Evolutionary conservation across 2,329 filamentous ascomycete species (phyloP).

Genomic region (Aspergillus thermomutatus): DNA sequence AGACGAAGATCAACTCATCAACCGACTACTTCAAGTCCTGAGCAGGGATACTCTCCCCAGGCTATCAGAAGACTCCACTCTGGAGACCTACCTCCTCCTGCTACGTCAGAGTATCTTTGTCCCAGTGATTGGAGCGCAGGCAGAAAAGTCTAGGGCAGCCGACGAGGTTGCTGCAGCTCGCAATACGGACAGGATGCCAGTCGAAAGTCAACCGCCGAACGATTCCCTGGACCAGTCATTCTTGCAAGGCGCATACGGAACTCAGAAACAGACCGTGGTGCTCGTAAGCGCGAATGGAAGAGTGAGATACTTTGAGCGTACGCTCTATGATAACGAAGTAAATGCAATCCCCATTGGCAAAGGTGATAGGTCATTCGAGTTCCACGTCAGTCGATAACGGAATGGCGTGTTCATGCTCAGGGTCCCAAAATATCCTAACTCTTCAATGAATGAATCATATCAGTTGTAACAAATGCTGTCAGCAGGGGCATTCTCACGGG

Average conservation of each 20-base stretch:
- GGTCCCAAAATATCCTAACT: neutral
- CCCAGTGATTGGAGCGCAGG: constrained; percentile 51
- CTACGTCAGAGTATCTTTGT: constrained; percentile 61
- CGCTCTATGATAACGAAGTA: constrained; percentile 55
- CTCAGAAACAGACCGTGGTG: constrained; percentile 62
- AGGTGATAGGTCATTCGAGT: constrained; percentile 45
- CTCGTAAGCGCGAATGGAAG: constrained; percentile 54
- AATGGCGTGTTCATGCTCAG: neutral
- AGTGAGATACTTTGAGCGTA: constrained; percentile 61
- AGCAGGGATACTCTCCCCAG: constrained; percentile 54
- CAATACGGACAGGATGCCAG: constrained; percentile 19
- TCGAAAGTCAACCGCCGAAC: constrained; percentile 10
- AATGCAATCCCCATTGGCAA: constrained; percentile 44
- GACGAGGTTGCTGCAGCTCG: constrained; percentile 35
- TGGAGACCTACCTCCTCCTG: constrained; percentile 55
- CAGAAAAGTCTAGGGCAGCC: constrained; percentile 33
- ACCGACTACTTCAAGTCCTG: constrained; percentile 52
- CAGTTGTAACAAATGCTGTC: neutral
- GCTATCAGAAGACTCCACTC: constrained; percentile 43
- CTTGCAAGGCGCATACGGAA: constrained; percentile 56
- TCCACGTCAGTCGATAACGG: constrained; percentile 12
- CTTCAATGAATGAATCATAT: neutral
- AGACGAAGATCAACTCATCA: constrained; percentile 49
- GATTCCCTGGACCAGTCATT: constrained; percentile 31
- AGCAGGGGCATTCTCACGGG: neutral